phyloP scores from a whole-genome alignment of 495 filamentous ascomycete species.

The Aspergillus sparsus region DNA sequence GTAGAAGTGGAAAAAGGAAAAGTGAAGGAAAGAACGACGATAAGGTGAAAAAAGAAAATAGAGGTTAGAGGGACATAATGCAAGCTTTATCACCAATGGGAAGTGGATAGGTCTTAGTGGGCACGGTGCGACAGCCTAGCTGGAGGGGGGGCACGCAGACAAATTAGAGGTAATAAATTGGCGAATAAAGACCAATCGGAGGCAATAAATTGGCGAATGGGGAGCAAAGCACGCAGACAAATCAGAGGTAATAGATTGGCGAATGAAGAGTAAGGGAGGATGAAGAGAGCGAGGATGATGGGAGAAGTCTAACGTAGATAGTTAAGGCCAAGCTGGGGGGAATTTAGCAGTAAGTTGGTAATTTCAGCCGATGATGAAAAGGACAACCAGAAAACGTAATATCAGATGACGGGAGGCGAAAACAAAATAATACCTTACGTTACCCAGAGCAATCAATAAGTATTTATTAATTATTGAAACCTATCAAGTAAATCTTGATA shows the following conservation, averaged over 20 bases:
- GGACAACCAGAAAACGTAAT: too few relatives aligned
- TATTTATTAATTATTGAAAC: too few relatives aligned
- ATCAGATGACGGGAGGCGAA: too few relatives aligned
- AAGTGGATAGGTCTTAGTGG: constrained; percentile 4
- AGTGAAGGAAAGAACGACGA: constrained; percentile 11
- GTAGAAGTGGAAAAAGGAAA: background rate
- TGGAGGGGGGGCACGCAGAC: background rate
- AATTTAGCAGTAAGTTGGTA: too few relatives aligned
- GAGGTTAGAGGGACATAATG: constrained; percentile 3
- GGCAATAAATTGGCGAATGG: background rate
- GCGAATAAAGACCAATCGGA: background rate
- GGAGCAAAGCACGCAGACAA: background rate
- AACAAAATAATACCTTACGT: too few relatives aligned
- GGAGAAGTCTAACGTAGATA: too few relatives aligned
- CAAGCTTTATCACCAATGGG: constrained; percentile 6
- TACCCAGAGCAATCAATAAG: too few relatives aligned
- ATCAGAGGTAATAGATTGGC: background rate
- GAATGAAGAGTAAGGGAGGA: background rate
- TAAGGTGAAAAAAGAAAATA: background rate
- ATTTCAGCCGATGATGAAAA: too few relatives aligned
- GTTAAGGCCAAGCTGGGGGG: too few relatives aligned
- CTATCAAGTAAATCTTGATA: too few relatives aligned
- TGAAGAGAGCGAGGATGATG: background rate
- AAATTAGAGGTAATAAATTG: background rate
- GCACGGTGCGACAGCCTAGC: background rate